A percentile compares a stretch with the other conserved stretches of the same genome.
Evolutionary conservation across 441 rosid species (phyloP).

Genomic region (Gossypium davidsonii): DNA sequence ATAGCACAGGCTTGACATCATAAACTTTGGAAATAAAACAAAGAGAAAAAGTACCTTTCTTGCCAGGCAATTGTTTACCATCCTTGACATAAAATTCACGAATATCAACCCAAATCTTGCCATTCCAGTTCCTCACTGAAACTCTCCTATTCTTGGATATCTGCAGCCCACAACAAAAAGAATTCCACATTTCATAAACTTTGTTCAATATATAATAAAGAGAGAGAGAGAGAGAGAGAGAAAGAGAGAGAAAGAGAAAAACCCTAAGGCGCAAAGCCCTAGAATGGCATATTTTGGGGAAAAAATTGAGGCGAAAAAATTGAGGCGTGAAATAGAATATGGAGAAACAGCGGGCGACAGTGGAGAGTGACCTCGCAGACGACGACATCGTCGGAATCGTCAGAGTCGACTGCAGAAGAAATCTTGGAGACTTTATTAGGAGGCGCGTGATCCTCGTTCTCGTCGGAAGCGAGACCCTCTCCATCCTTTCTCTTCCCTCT

Average conservation of each 20-base stretch:
- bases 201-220: not conserved
- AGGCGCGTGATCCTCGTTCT: slow-evolving; percentile 49
- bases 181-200: slow-evolving; percentile 10
- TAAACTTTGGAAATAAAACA: not conserved
- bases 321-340: not conserved
- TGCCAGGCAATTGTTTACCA: slow-evolving; percentile 74
- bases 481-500: slow-evolving; percentile 77
- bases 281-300: not conserved
- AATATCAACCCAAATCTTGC: slow-evolving; percentile 71
- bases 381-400: slow-evolving; percentile 54
- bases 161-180: slow-evolving; percentile 24
- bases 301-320: not conserved
- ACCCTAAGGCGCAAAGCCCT: slow-evolving; percentile 13
- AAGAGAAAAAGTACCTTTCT: slow-evolving; percentile 45
- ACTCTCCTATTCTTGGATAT: slow-evolving; percentile 82
- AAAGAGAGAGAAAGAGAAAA: not conserved
- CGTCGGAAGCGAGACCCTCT: slow-evolving; percentile 43
- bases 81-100: slow-evolving; percentile 88
- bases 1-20: not conserved
- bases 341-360: not conserved
- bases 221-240: not conserved
- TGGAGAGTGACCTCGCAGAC: slow-evolving; percentile 56
- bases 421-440: slow-evolving; percentile 49
- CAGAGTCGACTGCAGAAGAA: slow-evolving; percentile 32
- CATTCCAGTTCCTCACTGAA: slow-evolving; percentile 79